A percentile compares a stretch with the other conserved stretches of the same genome.
Evolutionary conservation across 2,329 filamentous ascomycete species (phyloP).

Genomic region (Aspergillus vadensis): DNA sequence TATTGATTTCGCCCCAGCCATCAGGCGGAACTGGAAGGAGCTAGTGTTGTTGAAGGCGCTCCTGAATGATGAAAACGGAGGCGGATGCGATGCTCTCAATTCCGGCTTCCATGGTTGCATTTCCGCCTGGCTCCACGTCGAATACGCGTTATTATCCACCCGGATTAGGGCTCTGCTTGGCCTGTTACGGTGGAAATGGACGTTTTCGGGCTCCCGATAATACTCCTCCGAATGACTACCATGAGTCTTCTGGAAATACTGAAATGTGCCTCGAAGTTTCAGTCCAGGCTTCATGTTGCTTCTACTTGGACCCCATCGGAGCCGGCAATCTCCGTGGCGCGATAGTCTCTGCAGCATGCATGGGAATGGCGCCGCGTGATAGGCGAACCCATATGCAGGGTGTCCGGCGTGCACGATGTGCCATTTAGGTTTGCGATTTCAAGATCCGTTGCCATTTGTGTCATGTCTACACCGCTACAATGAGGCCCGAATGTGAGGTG

Average conservation of each 20-base stretch:
- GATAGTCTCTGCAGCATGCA: background rate
- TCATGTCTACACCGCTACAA: background rate
- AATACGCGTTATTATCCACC: too few species aligned
- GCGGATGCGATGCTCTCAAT: too few species aligned
- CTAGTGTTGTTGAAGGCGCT: background rate
- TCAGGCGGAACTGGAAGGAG: background rate
- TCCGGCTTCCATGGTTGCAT: too few species aligned
- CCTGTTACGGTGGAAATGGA: too few species aligned
- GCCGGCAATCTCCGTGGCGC: background rate
- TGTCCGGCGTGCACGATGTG: background rate
- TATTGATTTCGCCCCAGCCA: background rate
- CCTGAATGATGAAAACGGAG: too few species aligned
- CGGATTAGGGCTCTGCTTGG: too few species aligned
- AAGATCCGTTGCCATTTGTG: background rate
- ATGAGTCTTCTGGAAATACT: background rate
- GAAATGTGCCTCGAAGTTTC: background rate
- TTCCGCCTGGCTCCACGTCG: too few species aligned
- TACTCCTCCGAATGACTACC: background rate
- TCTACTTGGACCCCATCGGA: background rate
- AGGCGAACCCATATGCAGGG: background rate
- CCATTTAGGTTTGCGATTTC: background rate
- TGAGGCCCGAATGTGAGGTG: background rate
- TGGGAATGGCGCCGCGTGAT: background rate
- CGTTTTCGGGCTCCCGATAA: too few species aligned
- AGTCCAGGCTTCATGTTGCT: background rate